Evolutionary conservation across 805 yeast genomes (phyloP).

Genomic region (Scheffersomyces amazonensis): DNA sequence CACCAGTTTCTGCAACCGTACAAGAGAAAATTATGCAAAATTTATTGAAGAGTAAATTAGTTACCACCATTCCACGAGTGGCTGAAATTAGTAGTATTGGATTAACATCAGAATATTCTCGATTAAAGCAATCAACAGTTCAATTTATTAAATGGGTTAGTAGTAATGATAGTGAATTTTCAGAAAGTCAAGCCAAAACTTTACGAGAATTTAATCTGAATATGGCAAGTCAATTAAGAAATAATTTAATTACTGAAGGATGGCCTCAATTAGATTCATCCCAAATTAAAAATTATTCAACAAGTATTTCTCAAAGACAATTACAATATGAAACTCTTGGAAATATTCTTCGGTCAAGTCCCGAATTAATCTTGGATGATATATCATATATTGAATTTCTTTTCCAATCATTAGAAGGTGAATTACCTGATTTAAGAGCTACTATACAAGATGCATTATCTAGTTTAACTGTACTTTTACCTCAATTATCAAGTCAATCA

Average conservation of each 20-base stretch:
- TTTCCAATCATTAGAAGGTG: constrained; percentile 67
- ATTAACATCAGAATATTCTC: constrained; percentile 50
- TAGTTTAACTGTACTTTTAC: constrained; percentile 50
- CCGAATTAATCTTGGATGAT: constrained; percentile 40
- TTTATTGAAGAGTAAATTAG: constrained; percentile 50
- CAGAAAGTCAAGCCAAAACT: constrained; percentile 1
- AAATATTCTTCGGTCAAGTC: constrained; percentile 50
- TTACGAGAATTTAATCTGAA: constrained; percentile 31
- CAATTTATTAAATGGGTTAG: constrained; percentile 57
- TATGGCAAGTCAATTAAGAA: constrained; percentile 53
- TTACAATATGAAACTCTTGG: constrained; percentile 80
- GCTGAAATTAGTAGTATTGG: constrained; percentile 58
- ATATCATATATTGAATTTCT: constrained; percentile 59
- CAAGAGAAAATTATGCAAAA: constrained; percentile 56
- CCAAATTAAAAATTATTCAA: constrained; percentile 33
- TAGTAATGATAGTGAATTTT: constrained; percentile 7
- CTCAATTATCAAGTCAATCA: constrained; percentile 32
- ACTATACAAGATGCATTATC: constrained; percentile 73
- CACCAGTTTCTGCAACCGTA: constrained; percentile 52
- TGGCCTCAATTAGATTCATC: constrained; percentile 50
- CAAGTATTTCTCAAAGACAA: constrained; percentile 46
- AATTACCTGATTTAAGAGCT: constrained; percentile 57
- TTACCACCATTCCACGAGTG: constrained; percentile 41
- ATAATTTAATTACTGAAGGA: constrained; percentile 52
- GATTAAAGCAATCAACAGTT: constrained; percentile 55